Evolutionary conservation across 2,329 filamentous ascomycete genomes (phyloP), one percentile per base, ranked within the genome.

Genomic region (Phoma sp.): DNA sequence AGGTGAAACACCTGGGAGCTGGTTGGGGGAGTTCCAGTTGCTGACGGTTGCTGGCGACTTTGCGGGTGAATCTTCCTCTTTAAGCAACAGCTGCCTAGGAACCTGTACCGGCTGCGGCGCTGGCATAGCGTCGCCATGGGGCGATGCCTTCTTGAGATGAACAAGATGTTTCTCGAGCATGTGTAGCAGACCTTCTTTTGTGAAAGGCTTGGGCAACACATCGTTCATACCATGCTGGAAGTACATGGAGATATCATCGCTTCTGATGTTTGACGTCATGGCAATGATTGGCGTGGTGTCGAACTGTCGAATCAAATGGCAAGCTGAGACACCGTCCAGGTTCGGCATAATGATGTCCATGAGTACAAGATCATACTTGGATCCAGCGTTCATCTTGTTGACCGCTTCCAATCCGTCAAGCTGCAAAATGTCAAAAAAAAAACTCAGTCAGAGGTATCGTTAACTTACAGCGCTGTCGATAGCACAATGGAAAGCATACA

Each of bases 221-320:
- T 96, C 95, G 69, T 96, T 96, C 88, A 80, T 83, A 95, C 93
- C 95, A 78, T 96, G 93, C 67, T 93, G 88, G 78, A 97, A 98
- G 73, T 99, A 99, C 78, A 96, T 93, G 48, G 93, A 90, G 58
- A 98, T 96, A 72, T 99, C 95, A 68, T 97, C 93, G 57, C 91
- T 93, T 61, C 95, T 86, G 61, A 99, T 98, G 71, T 98, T 99
- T 3, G 93, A 97, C 3, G 95, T 99, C 95, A 99, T 98, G 41
- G 95, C 95, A 54, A 99, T 91, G 66, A 99, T 96, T 0, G 95
- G 95, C 18, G 90, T 87, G 5, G 87, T 85, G 33, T 92, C 87
- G 58, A 93, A 91, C 69, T 96, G 90, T 47, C 93, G 87, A 61
- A 99, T 97, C 58, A 96, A 86, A 68, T 95, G 90, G 52, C 92